Base-by-base conservation (phyloP, 164 flowering plant genomes). In the Vitis rupestris region DNA sequence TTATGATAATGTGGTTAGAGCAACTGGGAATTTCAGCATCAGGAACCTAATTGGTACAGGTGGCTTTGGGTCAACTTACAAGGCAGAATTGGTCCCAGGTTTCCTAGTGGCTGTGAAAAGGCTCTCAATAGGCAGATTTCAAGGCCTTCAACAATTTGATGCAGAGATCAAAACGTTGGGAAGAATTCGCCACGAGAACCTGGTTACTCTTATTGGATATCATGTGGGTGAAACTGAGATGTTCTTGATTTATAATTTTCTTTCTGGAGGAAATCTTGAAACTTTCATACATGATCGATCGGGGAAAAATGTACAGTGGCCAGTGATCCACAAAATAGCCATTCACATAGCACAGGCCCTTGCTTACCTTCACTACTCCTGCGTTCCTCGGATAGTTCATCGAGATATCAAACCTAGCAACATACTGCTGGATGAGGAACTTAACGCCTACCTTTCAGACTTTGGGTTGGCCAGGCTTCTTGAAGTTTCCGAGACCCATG, bases 401-500 rank as follows among this genome's bases (percentile, higher is more conserved):
- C 79, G 95, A 31, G 95, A 90, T 72, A 84, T 88, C 74, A 90
- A 90, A 79, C 96, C 96, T 23, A 88, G 96, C 66, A 90, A 90
- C 71, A 90, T 90, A 76, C 78, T 88, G 75, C 88, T 90, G 56
- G 95, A 88, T 68, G 85, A 87, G 59, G 75, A 86, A 23, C 87
- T 83, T 52, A 88, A 87, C 75, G 91, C 96, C 8, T 88, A 88
- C 69, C 79, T 88, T 8, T 88, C 93, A 60, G 91, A 90, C 77
- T 88, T 90, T 72, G 96, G 96, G n/a, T 63, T 90, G 68, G 96
- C 93, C 14, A 81, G 84, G 77, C 90, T 88, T 66, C 79, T 90
- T 2, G 95, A 84, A 72, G 91, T 87, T 66, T 85, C 91, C 50
- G 86, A 88, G 74, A 88, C 95, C 48, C 91, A 90, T 77, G 92